Evolutionary conservation across 2,329 filamentous ascomycete genomes (phyloP), one percentile per base, ranked within the genome.

Genomic region (Trichoderma koningii): DNA sequence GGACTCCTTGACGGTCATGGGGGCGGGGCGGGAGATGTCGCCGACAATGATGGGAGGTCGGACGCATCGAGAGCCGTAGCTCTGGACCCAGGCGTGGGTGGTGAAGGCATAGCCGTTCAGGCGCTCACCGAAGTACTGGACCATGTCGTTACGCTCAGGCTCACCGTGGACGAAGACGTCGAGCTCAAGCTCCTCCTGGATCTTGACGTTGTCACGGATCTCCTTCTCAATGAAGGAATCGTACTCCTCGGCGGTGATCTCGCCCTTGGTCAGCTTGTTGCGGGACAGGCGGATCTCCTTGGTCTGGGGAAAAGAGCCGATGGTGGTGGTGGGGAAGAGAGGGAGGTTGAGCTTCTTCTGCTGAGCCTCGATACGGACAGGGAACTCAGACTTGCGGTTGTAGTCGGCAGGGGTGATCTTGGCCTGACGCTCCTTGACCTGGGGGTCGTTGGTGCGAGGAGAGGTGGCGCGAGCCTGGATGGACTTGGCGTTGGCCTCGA

Each of bases 81-180:
- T 92, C 87, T 99, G 93, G 65, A 99, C 95, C 95, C 95, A 99
- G 73, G 92, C 95, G 83, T 97, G 91, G 79, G 94, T 98, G 79
- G 95, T 99, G 88, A 99, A 99, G 78, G 93, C 90, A 80, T 98
- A 99, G 76, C 95, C 95, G 75, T 96, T 88, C 69, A 99, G 87
- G 76, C 92, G 91, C 88, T 99, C 95, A 81, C 95, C 95, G 74
- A 99, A 99, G 89, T 97, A 99, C 83, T 99, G 95, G 62, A 99
- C 95, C 95, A 99, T 99, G 89, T 99, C 95, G 84, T 99, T 99
- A 80, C 95, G 93, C 88, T 99, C 95, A 67, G 95, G 95, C 87
- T 99, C 95, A 78, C 95, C 95, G 85, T 99, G 95, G 70, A 99
- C 95, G 78, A 91, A 92, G 79, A 99, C 95, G 74, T 99, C 95